Conservation (phyloP, 1,139 yeast genomes). For the Yamadazyma conglobata region DNA sequence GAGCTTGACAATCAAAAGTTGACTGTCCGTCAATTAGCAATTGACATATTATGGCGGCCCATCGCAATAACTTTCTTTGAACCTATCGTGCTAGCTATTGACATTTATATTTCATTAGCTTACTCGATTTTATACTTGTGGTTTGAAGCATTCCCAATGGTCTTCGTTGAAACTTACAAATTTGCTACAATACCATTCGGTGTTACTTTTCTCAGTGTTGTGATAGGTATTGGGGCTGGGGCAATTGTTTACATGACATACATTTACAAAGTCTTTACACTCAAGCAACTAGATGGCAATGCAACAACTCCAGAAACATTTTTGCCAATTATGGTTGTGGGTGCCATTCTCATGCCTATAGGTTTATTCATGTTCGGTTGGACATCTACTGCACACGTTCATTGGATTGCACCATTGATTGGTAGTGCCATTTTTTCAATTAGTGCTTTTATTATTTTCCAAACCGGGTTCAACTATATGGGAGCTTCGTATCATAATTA, state of each 20-base stretch:
- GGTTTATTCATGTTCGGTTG: conserved; percentile 34
- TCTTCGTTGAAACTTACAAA: conserved; percentile 19
- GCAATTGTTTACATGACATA: conserved; percentile 20
- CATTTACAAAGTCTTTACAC: conserved; percentile 19
- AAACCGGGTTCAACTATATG: conserved; percentile 46
- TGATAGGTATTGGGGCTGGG: conserved; percentile 20
- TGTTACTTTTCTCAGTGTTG: conserved; percentile 20
- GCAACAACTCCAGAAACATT: conserved; percentile 57
- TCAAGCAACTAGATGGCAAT: conserved; percentile 32
- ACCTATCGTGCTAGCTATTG: conserved; percentile 30
- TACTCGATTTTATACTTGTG: conserved; percentile 30
- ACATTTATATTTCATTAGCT: conserved; percentile 29
- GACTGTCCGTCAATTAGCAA: conserved; percentile 21
- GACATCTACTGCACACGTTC: conserved; percentile 25
- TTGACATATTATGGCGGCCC: conserved; percentile 30
- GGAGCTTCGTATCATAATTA: conserved; percentile 54
- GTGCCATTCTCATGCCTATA: conserved; percentile 26
- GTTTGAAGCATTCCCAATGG: conserved; percentile 35
- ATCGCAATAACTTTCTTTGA: conserved; percentile 26
- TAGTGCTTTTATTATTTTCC: conserved; percentile 33
- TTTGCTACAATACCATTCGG: conserved; percentile 30
- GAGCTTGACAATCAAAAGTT: conserved; percentile 33
- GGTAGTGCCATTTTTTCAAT: conserved; percentile 26
- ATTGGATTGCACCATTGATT: conserved; percentile 31
- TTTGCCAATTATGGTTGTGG: conserved; percentile 45